Percentiles rank a stretch among this genome's conserved stretches.
Conservation (phyloP, 139 green algal species). For the Picochlorum sp. region DNA sequence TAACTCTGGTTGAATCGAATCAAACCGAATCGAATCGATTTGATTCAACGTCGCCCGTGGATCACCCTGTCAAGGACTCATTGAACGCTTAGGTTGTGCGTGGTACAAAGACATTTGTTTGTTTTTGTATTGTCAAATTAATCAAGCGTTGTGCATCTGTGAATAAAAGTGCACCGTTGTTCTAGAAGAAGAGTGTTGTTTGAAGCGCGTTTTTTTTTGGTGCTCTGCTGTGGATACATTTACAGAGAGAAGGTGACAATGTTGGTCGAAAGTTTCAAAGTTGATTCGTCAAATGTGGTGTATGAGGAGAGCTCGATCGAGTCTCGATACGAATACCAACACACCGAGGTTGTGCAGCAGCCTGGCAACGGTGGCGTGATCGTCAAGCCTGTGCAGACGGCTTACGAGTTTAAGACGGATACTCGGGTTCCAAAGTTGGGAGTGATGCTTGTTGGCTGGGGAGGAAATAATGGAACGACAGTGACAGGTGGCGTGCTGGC, state of each 20-base stretch:
- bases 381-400: conserved; percentile 54
- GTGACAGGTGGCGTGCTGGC: conserved; percentile 88
- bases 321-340: conserved; percentile 78
- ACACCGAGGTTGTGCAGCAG: conserved; percentile 51
- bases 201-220: too few relatives aligned
- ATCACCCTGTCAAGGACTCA: too few relatives aligned
- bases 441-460: conserved; percentile 96
- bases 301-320: conserved; percentile 71
- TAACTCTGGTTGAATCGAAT: too few relatives aligned
- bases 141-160: too few relatives aligned
- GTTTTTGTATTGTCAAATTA: too few relatives aligned
- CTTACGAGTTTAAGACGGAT: conserved; percentile 78
- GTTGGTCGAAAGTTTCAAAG: conserved; percentile 80
- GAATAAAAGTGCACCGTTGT: too few relatives aligned
- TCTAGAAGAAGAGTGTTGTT: too few relatives aligned
- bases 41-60: too few relatives aligned
- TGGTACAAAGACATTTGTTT: too few relatives aligned
- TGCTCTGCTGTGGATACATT: not conserved
- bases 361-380: conserved; percentile 52
- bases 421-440: conserved; percentile 88
- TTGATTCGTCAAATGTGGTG: conserved; percentile 73
- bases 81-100: too few relatives aligned
- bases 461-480: conserved; percentile 98
- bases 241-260: not conserved
- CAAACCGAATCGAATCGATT: too few relatives aligned